Evolutionary conservation across 2,329 filamentous ascomycete species (phyloP), one percentile per base, ranked within the genome.

Genomic region (Colletotrichum lentis): DNA sequence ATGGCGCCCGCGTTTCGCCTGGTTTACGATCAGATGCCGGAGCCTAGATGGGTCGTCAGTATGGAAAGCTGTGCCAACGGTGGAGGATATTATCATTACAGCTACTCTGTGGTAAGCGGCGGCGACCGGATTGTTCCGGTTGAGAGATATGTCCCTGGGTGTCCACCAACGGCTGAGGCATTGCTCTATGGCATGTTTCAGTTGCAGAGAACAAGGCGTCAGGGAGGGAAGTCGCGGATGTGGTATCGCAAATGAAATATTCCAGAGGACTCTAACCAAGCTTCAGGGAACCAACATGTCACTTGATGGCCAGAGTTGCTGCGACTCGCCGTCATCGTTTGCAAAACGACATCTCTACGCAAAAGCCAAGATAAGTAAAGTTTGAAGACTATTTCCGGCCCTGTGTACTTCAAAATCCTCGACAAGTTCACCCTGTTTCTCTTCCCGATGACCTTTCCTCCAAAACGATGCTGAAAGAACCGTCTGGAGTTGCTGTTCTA

Each of bases 1-100:
- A 97, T 97, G 94, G 93, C 93, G 0, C 93, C 94, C 2, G 94
- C 94, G 37, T 83, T 97, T 76, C 86, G 94, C 79, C 92, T 95
- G 81, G 91, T 96, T 70, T 97, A 97, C 82, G 94, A 97, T 80
- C 94, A 97, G 84, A 97, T 97, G 93, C 93, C 93, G 35, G 93
- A 97, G 37, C 93, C 93, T 14, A 86, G 91, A 76, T 97, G 93
- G 93, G 93, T 95, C 73, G 80, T 88, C 74, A 91, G 88, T 73
- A 95, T 95, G 92, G 92, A 92, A 11, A 91, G 89, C 75, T 95
- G 92, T 78, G 91, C 92, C 69, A 94, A 94, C 79, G 92, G 92
- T 58, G 92, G 92, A 69, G 92, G 92, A 59, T 94, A 94, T 82
- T 94, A 94, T 78, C 92, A 94, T 80, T 94, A 94, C 82, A 91